Percentiles rank a stretch among this genome's conserved stretches.
These are phyloP conservation scores for Neonectria hederae DNA, from an alignment of 2,329 filamentous ascomycete species.

Conservation along the genomic window DNA sequence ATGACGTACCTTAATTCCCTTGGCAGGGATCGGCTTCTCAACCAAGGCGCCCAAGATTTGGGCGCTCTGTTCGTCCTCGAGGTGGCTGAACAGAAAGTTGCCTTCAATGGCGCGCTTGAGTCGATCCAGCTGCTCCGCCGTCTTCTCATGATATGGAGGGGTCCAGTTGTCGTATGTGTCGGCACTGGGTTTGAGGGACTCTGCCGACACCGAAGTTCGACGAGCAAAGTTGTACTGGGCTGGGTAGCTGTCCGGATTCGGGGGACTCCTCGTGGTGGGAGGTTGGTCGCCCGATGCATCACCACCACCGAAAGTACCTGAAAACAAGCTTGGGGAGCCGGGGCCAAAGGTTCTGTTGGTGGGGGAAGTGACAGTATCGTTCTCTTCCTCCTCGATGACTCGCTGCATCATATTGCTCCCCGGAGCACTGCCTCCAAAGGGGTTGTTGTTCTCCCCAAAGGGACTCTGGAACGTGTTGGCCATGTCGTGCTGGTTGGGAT, in stretches of 20 bases:
- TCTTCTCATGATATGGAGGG: constrained; percentile 86
- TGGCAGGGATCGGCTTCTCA: constrained; percentile 94
- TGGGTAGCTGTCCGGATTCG: constrained; percentile 77
- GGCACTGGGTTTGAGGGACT: constrained; percentile 90
- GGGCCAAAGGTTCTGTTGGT: constrained; percentile 69
- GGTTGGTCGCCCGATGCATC: constrained; percentile 59
- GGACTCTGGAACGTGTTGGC: constrained; percentile 82
- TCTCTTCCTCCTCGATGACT: constrained; percentile 86
- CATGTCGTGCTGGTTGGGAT: constrained; percentile 59
- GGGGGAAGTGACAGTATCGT: constrained; percentile 78
- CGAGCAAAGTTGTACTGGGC: constrained; percentile 93
- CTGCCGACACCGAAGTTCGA: constrained; percentile 94
- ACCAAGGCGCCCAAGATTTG: constrained; percentile 91
- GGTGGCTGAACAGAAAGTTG: constrained; percentile 94
- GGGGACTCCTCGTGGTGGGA: constrained; percentile 57
- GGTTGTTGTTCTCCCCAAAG: constrained; percentile 65
- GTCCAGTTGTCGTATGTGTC: constrained; percentile 89
- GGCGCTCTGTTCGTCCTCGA: constrained; percentile 90
- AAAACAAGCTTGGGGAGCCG: constrained; percentile 52
- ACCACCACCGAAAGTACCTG: constrained; percentile 64
- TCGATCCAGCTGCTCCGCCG: constrained; percentile 79
- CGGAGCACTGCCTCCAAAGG: constrained; percentile 34
- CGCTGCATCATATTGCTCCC: constrained; percentile 53
- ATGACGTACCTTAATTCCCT: constrained; percentile 74
- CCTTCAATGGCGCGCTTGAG: constrained; percentile 83